Evolutionary conservation across 2,329 filamentous ascomycete species (phyloP).

Genomic region (Lecanicillium sp.): DNA sequence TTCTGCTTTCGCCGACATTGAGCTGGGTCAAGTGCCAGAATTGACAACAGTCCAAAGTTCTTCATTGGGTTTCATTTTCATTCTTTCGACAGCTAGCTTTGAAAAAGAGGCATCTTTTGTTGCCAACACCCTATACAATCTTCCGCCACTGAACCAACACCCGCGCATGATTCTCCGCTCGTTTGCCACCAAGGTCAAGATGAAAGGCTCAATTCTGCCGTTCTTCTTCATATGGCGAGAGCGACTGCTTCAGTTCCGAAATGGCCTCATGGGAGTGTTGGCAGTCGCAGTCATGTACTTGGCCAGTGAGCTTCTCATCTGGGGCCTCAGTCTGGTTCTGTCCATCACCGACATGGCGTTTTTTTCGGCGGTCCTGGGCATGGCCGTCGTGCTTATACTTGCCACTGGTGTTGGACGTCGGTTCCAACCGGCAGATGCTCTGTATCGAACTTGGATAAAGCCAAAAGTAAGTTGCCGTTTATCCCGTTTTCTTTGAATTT

Average conservation of each 20-base stretch:
- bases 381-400: constrained; percentile 29
- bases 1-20: no score
- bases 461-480: constrained; percentile 19
- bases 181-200: neutral
- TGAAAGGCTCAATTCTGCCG: no score
- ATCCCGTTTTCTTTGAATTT: neutral
- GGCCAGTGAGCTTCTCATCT: constrained; percentile 36
- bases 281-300: constrained; percentile 29
- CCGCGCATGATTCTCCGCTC: neutral
- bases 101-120: no score
- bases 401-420: constrained; percentile 21
- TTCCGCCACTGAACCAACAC: no score
- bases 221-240: neutral
- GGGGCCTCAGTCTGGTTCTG: constrained; percentile 30
- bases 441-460: constrained; percentile 24
- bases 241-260: neutral
- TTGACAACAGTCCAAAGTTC: no score
- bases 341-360: constrained; percentile 27
- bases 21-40: no score
- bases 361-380: constrained; percentile 39
- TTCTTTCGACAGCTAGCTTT: no score
- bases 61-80: no score
- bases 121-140: no score
- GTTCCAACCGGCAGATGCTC: constrained; percentile 12
- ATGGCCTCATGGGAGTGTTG: constrained; percentile 15